Conservation (phyloP, 331 rosid species). For the Quercus tomentella region DNA sequence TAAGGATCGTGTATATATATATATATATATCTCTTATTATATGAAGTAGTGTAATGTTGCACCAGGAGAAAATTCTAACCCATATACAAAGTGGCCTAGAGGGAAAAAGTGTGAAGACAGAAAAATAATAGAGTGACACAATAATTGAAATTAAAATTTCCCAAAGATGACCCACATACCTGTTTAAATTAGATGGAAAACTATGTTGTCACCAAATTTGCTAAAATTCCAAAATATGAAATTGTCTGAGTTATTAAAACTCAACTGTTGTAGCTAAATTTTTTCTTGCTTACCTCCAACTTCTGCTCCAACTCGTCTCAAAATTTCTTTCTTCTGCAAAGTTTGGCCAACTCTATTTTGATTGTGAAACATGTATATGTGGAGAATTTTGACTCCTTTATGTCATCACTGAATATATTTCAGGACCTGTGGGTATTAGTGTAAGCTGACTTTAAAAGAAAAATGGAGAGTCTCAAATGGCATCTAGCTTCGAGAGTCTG, state of each 20-base stretch:
- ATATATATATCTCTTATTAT: no score
- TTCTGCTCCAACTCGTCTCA: not conserved
- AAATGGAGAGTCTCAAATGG: not conserved
- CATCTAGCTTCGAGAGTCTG: not conserved
- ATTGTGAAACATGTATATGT: not conserved
- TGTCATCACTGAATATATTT: not conserved
- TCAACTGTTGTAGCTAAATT: not conserved
- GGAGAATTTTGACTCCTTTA: not conserved
- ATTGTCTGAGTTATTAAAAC: not conserved
- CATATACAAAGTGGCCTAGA: not conserved
- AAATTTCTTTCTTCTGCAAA: not conserved
- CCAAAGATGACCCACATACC: not conserved
- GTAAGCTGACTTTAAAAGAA: not conserved
- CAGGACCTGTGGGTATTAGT: not conserved
- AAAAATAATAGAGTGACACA: not conserved
- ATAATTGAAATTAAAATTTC: not conserved
- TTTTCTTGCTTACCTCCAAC: constrained; percentile 19
- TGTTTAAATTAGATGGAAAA: not conserved
- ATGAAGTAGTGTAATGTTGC: no score
- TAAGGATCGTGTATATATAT: not conserved
- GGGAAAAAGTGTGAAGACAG: not conserved
- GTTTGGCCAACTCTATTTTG: not conserved
- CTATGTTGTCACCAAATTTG: not conserved
- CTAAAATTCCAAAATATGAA: not conserved
- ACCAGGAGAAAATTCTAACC: no score